These are phyloP conservation scores for Neospora caninum DNA, from an alignment of 169 alveolate genomes.

Conservation along the genomic window DNA sequence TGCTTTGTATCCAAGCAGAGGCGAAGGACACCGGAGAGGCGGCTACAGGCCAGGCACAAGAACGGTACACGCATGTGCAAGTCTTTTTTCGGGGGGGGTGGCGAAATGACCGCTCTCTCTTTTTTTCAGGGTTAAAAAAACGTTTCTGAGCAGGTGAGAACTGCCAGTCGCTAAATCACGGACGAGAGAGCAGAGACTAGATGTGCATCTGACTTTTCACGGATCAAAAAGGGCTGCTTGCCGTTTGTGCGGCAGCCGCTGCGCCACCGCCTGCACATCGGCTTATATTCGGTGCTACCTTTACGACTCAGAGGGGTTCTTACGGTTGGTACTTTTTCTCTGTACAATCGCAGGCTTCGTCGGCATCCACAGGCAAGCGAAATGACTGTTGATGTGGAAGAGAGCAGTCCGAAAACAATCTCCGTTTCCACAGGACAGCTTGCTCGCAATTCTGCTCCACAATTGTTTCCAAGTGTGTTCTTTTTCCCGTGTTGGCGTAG, in stretches of 20 bases:
- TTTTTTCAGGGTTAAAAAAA: too few relatives aligned
- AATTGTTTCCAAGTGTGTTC: neutral
- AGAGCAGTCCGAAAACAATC: neutral
- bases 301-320: neutral
- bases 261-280: neutral
- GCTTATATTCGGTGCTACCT: neutral
- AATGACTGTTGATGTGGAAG: neutral
- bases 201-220: neutral
- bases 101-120: too few relatives aligned
- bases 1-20: too few relatives aligned
- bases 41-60: too few relatives aligned
- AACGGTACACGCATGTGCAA: too few relatives aligned
- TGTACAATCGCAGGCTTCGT: neutral
- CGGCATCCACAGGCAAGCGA: neutral
- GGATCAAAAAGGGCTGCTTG: neutral
- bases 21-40: too few relatives aligned
- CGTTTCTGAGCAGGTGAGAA: too few relatives aligned
- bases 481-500: neutral
- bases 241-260: neutral
- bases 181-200: neutral
- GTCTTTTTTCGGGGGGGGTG: too few relatives aligned
- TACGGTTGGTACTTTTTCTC: neutral
- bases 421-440: neutral
- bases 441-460: neutral
- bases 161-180: too few relatives aligned